phyloP scores from a whole-genome alignment of 2,329 filamentous ascomycete genomes.

The Scytalidium sp. region DNA sequence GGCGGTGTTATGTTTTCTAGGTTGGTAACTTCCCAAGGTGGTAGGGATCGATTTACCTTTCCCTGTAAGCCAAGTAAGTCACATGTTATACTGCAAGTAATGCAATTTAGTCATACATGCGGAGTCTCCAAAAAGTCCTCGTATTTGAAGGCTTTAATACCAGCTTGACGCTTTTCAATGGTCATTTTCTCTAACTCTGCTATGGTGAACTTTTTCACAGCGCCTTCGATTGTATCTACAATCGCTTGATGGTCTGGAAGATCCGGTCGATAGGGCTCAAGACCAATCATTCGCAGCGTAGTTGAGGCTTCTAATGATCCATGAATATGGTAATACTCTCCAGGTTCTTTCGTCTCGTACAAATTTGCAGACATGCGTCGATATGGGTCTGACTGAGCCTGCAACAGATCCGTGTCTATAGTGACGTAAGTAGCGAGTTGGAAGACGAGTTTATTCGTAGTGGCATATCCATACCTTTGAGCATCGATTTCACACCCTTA shows the following conservation, averaged over 20 bases:
- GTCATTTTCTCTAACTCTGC: slow-evolving; percentile 59
- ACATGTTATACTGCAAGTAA: background rate
- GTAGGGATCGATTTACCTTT: slow-evolving; percentile 33
- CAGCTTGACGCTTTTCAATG: slow-evolving; percentile 53
- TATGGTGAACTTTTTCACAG: slow-evolving; percentile 52
- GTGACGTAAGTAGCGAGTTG: slow-evolving; percentile 13
- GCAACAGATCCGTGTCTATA: slow-evolving; percentile 67
- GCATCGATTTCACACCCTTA: slow-evolving; percentile 42
- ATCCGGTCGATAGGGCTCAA: slow-evolving; percentile 59
- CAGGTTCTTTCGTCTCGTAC: slow-evolving; percentile 62
- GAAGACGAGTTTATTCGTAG: background rate
- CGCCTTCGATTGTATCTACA: slow-evolving; percentile 55
- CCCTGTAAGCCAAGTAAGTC: slow-evolving; percentile 29
- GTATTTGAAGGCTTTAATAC: slow-evolving; percentile 56
- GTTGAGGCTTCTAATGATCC: slow-evolving; percentile 70
- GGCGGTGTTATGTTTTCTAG: slow-evolving; percentile 41
- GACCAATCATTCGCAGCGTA: slow-evolving; percentile 67
- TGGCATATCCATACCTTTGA: slow-evolving; percentile 31
- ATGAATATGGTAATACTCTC: slow-evolving; percentile 73
- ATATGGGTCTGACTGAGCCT: slow-evolving; percentile 69
- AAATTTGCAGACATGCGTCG: slow-evolving; percentile 70
- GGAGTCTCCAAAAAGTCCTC: slow-evolving; percentile 56
- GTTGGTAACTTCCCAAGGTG: slow-evolving; percentile 44
- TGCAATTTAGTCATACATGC: slow-evolving; percentile 38
- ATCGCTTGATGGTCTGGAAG: slow-evolving; percentile 58